These are phyloP conservation scores for Nicotiana benthamiana DNA, from an alignment of 257 asterid species.

Conservation along the genomic window DNA sequence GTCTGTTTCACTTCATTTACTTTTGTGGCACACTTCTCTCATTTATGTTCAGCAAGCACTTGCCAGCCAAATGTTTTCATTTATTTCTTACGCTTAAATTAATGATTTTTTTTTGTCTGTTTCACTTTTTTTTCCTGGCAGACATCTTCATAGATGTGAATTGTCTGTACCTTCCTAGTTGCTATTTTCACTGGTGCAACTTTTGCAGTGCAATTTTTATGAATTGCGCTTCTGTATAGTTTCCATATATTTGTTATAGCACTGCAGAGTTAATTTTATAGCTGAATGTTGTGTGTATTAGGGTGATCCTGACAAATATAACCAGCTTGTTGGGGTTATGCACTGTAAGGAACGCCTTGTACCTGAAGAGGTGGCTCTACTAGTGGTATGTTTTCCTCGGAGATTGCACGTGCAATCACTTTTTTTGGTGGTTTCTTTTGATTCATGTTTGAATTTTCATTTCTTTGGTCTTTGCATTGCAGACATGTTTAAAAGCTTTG, in stretches of 20 bases:
- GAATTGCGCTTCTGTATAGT: neutral
- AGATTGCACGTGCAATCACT: neutral
- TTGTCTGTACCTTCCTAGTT: neutral
- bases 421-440: neutral
- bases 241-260: neutral
- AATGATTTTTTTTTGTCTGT: neutral
- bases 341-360: conserved; percentile 31
- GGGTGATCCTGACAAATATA: conserved; percentile 58
- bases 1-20: too few relatives aligned
- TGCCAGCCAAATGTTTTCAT: neutral
- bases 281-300: conserved; percentile 15
- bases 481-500: conserved; percentile 51
- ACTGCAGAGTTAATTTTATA: neutral
- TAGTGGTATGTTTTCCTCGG: conserved; percentile 53
- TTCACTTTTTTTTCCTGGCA: neutral
- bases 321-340: conserved; percentile 54
- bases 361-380: conserved; percentile 70
- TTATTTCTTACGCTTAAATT: neutral
- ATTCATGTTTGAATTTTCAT: neutral
- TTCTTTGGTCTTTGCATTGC: neutral
- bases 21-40: too few relatives aligned
- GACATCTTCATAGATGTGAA: neutral
- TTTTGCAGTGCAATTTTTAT: neutral
- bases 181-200: neutral
- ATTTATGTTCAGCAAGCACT: neutral